Conservation (phyloP, 1,139 yeast species). For the Fermentozyma sake region DNA sequence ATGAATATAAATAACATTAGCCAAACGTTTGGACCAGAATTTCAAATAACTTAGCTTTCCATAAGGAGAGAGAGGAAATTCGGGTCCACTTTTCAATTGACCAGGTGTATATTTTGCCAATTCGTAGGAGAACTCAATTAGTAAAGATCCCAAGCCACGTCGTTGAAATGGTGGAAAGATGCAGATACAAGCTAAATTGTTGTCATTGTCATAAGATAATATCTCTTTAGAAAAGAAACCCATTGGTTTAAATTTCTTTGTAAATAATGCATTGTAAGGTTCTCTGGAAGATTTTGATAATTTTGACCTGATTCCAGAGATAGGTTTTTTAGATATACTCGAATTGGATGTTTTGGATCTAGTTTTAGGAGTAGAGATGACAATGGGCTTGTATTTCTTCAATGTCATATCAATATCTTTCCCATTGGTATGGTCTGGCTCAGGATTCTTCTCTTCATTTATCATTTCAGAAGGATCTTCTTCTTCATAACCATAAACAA, state of each 20-base stretch:
- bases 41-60: conserved; percentile 69
- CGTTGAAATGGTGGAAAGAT: conserved; percentile 91
- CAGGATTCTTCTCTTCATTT: conserved; percentile 1
- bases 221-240: conserved; percentile 92
- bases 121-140: conserved; percentile 80
- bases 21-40: conserved; percentile 65
- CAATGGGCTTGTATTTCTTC: too few species aligned
- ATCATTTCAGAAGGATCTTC: conserved; percentile 15
- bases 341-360: conserved; percentile 1
- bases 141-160: conserved; percentile 66
- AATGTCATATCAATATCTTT: too few species aligned
- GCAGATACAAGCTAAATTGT: conserved; percentile 83
- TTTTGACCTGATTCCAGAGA: too few species aligned
- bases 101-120: conserved; percentile 53
- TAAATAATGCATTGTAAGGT: too few species aligned
- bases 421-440: background rate
- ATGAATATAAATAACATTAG: conserved; percentile 14
- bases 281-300: too few species aligned
- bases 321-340: too few species aligned
- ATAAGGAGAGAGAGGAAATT: conserved; percentile 78
- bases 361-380: too few species aligned
- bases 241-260: conserved; percentile 50
- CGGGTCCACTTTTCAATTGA: conserved; percentile 73
- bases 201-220: conserved; percentile 74
- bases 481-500: conserved; percentile 52